Conservation (phyloP, 768 basidiomycete species). For the Phlebiopsis flavidoalba region DNA sequence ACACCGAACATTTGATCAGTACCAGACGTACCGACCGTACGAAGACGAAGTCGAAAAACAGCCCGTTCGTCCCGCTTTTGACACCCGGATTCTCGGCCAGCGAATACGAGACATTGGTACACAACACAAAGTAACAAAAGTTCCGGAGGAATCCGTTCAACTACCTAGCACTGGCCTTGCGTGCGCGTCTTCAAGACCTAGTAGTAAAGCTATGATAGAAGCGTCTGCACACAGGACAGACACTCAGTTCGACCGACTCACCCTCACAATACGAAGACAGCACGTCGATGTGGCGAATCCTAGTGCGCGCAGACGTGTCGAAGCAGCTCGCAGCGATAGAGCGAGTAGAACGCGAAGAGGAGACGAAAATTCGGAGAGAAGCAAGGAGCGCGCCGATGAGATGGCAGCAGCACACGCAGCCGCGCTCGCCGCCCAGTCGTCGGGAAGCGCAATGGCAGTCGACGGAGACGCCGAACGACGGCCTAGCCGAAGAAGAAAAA, state of each 20-base stretch:
- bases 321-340: constrained; percentile 77
- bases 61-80: constrained; percentile 62
- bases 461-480: constrained; percentile 17
- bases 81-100: constrained; percentile 55
- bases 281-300: constrained; percentile 78
- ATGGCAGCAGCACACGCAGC: constrained; percentile 67
- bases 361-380: constrained; percentile 67
- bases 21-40: constrained; percentile 56
- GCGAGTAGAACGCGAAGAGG: constrained; percentile 79
- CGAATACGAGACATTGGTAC: constrained; percentile 66
- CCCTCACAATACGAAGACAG: constrained; percentile 63
- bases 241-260: constrained; percentile 61
- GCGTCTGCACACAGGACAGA: constrained; percentile 68
- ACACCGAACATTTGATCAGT: constrained; percentile 59
- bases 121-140: constrained; percentile 60
- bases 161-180: constrained; percentile 76
- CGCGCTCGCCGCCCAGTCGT: constrained; percentile 53
- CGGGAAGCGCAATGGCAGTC: constrained; percentile 27
- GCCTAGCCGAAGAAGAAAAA: constrained; percentile 17
- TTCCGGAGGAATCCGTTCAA: constrained; percentile 70
- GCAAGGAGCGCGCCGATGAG: constrained; percentile 69
- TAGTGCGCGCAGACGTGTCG: constrained; percentile 71
- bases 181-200: constrained; percentile 67
- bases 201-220: constrained; percentile 60
- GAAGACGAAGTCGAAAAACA: constrained; percentile 81